Conservation (phyloP, 805 yeast species). For the Lachancea dasiensis region DNA sequence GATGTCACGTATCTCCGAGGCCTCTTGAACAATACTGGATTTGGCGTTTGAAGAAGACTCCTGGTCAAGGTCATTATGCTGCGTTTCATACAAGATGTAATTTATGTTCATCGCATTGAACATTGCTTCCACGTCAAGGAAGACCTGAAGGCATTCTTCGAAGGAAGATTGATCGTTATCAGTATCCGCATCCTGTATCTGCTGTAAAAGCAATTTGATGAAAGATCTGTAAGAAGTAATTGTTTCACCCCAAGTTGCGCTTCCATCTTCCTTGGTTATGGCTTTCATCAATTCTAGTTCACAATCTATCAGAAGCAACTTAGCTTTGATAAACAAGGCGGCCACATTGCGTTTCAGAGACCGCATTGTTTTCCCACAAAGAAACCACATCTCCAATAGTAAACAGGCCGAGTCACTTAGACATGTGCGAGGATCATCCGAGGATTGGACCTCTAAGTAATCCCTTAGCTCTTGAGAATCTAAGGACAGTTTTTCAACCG, state of each 20-base stretch:
- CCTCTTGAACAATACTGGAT: conserved; percentile 5
- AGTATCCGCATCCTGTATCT: conserved; percentile 49
- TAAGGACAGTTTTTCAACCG: conserved; percentile 15
- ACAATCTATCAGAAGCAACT: conserved; percentile 56
- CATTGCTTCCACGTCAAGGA: conserved; percentile 69
- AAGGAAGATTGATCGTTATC: conserved; percentile 50
- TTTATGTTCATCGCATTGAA: conserved; percentile 48
- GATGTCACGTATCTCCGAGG: conserved; percentile 12
- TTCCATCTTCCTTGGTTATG: conserved; percentile 11
- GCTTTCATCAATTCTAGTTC: conserved; percentile 42
- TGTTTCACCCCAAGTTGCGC: conserved; percentile 37
- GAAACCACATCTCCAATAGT: conserved; percentile 24
- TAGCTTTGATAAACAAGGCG: conserved; percentile 58
- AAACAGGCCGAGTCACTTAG: conserved; percentile 43
- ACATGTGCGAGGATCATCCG: conserved; percentile 24
- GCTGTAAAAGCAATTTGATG: conserved; percentile 51
- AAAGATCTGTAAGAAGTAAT: conserved; percentile 50
- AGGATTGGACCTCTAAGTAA: conserved; percentile 22
- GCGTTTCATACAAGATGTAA: conserved; percentile 31
- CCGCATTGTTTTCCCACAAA: conserved; percentile 15
- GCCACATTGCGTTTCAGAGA: conserved; percentile 41
- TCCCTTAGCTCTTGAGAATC: conserved; percentile 15
- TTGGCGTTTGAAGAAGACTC: background rate
- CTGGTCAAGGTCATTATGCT: background rate
- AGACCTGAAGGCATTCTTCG: conserved; percentile 61